A percentile compares a stretch with the other conserved stretches of the same genome.
These are phyloP conservation scores for Eucalyptus regnans DNA, from an alignment of 345 rosid genomes.

Conservation along the genomic window DNA sequence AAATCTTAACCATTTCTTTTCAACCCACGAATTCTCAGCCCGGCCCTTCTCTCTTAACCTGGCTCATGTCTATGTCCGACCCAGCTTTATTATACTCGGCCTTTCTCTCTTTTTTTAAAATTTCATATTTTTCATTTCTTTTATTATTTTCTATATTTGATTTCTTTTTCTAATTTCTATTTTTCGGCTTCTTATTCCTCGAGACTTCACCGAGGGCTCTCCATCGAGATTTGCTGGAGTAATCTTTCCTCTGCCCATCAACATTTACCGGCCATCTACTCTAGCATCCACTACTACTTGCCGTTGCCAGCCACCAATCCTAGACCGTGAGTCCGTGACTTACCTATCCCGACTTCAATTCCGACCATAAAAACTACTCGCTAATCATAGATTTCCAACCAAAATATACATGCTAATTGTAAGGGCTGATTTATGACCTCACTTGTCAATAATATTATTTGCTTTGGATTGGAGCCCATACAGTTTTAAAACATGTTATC, in stretches of 20 bases:
- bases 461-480: no score
- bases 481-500: accelerated
- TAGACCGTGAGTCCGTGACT: background rate
- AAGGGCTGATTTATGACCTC: no score
- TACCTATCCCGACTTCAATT: no score
- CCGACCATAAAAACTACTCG: background rate
- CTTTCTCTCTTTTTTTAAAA: background rate
- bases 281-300: background rate
- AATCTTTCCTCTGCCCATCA: background rate
- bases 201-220: background rate
- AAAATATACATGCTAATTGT: background rate
- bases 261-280: background rate
- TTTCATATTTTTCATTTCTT: background rate
- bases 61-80: background rate
- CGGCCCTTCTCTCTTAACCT: background rate
- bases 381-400: background rate
- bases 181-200: background rate
- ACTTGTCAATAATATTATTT: accelerated
- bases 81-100: background rate
- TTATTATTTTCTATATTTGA: no score
- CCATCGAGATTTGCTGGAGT: background rate
- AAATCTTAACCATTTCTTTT: background rate
- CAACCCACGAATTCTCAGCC: background rate
- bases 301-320: background rate
- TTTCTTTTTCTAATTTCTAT: background rate